phyloP scores from a whole-genome alignment of 495 filamentous ascomycete genomes.

The Aspergillus kassunensis region DNA sequence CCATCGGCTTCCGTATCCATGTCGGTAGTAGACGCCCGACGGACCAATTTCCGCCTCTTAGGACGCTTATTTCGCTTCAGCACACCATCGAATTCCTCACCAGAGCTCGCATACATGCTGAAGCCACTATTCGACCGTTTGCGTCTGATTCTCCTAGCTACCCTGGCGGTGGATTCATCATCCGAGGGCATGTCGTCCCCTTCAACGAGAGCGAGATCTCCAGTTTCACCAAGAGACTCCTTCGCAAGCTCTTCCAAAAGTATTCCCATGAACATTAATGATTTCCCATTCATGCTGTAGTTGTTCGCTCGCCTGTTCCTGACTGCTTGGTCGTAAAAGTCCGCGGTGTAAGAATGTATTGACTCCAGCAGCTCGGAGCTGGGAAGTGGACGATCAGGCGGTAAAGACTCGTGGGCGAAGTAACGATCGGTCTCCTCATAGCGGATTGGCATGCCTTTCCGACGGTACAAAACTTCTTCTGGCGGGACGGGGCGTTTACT shows the following conservation, averaged over 20 bases:
- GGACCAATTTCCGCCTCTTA: slow-evolving; percentile 27
- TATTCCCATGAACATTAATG: slow-evolving; percentile 75
- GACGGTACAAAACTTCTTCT: slow-evolving; percentile 72
- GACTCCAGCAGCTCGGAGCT: slow-evolving; percentile 70
- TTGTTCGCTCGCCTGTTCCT: slow-evolving; percentile 43
- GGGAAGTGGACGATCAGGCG: slow-evolving; percentile 55
- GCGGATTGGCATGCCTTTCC: slow-evolving; percentile 54
- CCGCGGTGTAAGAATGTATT: slow-evolving; percentile 68
- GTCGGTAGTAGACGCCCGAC: slow-evolving; percentile 21
- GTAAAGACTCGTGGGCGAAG: slow-evolving; percentile 52
- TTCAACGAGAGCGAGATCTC: slow-evolving; percentile 73
- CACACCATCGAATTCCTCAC: slow-evolving; percentile 22
- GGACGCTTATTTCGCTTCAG: slow-evolving; percentile 19
- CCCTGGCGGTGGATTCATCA: slow-evolving; percentile 14
- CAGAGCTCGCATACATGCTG: slow-evolving; percentile 19
- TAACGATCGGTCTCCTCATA: slow-evolving; percentile 72
- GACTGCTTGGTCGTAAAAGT: slow-evolving; percentile 57
- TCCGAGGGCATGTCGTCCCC: slow-evolving; percentile 38
- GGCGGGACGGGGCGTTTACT: slow-evolving; percentile 54
- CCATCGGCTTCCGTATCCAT: slow-evolving; percentile 27
- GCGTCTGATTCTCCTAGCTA: slow-evolving; percentile 12
- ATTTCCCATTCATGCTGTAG: slow-evolving; percentile 78
- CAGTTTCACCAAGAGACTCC: slow-evolving; percentile 61
- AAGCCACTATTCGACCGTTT: slow-evolving; percentile 21
- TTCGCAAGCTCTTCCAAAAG: slow-evolving; percentile 71